phyloP scores from a whole-genome alignment of 495 filamentous ascomycete genomes.

The Bacidia rubella region DNA sequence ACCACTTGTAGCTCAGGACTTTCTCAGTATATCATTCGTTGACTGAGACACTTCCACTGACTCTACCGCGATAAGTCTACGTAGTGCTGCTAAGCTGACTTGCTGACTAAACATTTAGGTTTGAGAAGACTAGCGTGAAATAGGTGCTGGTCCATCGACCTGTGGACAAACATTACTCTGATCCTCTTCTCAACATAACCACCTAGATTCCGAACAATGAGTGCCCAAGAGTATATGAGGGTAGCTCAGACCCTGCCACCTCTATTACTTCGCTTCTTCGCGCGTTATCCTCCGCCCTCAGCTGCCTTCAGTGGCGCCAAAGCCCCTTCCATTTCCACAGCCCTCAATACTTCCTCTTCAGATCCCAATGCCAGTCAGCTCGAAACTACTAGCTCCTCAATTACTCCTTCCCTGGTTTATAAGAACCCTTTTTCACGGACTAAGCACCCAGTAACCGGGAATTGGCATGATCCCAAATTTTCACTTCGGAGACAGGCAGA shows the following conservation, averaged over 20 bases:
- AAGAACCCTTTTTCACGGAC: slow-evolving; percentile 65
- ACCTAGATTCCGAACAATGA: too few relatives aligned
- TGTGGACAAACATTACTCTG: too few relatives aligned
- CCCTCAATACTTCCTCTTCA: slow-evolving; percentile 23
- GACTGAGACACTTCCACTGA: too few relatives aligned
- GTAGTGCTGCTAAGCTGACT: too few relatives aligned
- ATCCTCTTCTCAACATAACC: too few relatives aligned
- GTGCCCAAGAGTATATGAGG: slow-evolving; percentile 33
- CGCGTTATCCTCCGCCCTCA: slow-evolving; percentile 60
- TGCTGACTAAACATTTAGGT: too few relatives aligned
- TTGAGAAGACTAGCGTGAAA: too few relatives aligned
- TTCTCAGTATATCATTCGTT: too few relatives aligned
- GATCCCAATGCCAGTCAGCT: slow-evolving; percentile 15
- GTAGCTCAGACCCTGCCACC: slow-evolving; percentile 56
- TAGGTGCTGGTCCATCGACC: too few relatives aligned
- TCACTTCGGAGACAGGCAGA: slow-evolving; percentile 83
- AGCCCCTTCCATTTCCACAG: slow-evolving; percentile 23
- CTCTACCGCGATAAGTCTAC: too few relatives aligned
- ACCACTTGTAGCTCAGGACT: too few relatives aligned
- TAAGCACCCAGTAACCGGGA: slow-evolving; percentile 56
- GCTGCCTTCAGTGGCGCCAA: slow-evolving; percentile 27
- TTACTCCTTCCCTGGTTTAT: slow-evolving; percentile 23
- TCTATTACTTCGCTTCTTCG: slow-evolving; percentile 76
- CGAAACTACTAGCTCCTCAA: slow-evolving; percentile 9
- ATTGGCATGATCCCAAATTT: slow-evolving; percentile 68